Evolutionary conservation across 371 early-diverging fungal genomes (phyloP).

Genomic region (Mortierella sp.): DNA sequence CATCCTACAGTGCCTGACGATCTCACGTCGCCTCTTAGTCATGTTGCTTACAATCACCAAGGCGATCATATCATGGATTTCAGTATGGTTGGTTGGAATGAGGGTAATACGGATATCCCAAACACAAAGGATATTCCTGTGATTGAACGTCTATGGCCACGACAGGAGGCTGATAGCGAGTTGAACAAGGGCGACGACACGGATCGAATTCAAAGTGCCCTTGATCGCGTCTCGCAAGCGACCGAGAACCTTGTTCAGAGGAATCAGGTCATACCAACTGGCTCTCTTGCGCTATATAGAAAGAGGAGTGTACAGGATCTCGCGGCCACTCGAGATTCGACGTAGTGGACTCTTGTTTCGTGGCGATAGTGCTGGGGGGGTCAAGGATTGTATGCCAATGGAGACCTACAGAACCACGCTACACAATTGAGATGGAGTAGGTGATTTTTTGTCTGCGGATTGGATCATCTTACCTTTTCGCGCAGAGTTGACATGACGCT

Average conservation of each 20-base stretch:
- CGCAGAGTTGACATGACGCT: too few relatives aligned
- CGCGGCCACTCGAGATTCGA: constrained; percentile 47
- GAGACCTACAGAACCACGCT: constrained; percentile 36
- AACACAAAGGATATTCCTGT: constrained; percentile 30
- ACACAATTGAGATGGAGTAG: constrained; percentile 42
- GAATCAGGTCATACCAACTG: constrained; percentile 39
- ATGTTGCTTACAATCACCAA: constrained; percentile 56
- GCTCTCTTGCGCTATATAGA: constrained; percentile 54
- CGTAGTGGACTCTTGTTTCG: constrained; percentile 57
- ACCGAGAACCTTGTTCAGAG: background rate
- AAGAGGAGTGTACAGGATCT: constrained; percentile 55
- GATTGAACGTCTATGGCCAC: constrained; percentile 33
- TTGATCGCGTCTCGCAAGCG: constrained; percentile 38
- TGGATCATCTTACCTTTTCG: too few relatives aligned
- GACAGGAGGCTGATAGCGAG: constrained; percentile 23
- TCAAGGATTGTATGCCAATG: constrained; percentile 55
- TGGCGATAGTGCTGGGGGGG: constrained; percentile 57
- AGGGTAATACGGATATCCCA: constrained; percentile 55
- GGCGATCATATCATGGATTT: constrained; percentile 62
- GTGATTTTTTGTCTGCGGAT: constrained; percentile 3
- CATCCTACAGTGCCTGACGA: constrained; percentile 6
- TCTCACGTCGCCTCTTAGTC: constrained; percentile 41
- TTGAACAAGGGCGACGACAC: constrained; percentile 53
- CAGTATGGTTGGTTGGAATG: constrained; percentile 61
- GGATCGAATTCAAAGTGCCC: constrained; percentile 56